phyloP scores from a whole-genome alignment of 345 rosid species.

The Citrus reticulata region DNA sequence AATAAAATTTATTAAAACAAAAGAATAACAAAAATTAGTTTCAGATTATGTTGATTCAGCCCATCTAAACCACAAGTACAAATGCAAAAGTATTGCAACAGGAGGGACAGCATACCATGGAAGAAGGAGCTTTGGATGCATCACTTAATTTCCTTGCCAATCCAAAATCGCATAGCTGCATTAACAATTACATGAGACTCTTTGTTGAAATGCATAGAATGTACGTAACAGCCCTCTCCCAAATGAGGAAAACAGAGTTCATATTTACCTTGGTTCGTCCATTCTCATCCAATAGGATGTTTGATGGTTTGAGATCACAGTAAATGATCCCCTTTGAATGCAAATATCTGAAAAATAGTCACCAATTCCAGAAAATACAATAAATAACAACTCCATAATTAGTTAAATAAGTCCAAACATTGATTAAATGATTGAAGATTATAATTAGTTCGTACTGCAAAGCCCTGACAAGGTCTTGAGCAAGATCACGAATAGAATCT shows the following conservation, averaged over 20 bases:
- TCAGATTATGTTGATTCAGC: conserved; percentile 6
- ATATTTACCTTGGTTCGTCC: conserved; percentile 73
- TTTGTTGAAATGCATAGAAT: conserved; percentile 4
- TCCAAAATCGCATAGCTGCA: conserved; percentile 98
- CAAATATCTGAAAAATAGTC: conserved; percentile 45
- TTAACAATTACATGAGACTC: conserved; percentile 12
- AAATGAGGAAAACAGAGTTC: conserved; percentile 2
- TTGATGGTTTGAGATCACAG: conserved; percentile 96
- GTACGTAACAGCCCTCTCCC: conserved; percentile 5
- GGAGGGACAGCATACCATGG: conserved; percentile 49
- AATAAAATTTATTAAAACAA: conserved; percentile 15
- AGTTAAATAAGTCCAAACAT: no score
- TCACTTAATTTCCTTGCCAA: conserved; percentile 79
- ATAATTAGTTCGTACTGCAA: conserved; percentile 62
- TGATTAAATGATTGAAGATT: not conserved
- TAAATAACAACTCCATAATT: not conserved
- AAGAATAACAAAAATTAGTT: not conserved
- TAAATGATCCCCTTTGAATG: conserved; percentile 93
- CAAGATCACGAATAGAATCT: conserved; percentile 84
- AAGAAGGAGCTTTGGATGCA: conserved; percentile 61
- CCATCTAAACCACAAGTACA: not conserved
- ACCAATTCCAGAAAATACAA: conserved; percentile 7
- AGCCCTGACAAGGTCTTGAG: conserved; percentile 70
- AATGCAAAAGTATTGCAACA: not conserved
- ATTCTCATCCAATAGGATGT: conserved; percentile 88